Base-by-base conservation (phyloP, 2,329 filamentous ascomycete genomes). In the Samsoniella hepiali region DNA sequence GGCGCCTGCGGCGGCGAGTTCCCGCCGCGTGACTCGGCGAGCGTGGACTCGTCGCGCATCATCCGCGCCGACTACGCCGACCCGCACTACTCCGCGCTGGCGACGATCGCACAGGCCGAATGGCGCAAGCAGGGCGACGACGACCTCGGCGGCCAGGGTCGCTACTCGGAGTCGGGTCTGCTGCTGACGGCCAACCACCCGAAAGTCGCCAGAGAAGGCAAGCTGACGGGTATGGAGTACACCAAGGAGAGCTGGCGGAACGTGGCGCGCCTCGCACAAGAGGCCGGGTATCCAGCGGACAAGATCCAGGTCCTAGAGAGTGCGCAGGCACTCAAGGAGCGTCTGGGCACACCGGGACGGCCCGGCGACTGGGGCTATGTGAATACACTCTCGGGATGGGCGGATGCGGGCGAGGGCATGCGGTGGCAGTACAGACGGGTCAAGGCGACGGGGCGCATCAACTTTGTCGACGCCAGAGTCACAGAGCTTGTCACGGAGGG, bases 1-100 rank as follows among this genome's bases (percentile, higher is more conserved):
- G 74, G 78, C 36, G 38, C 36, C 38, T 50, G 50, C 42, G 72
- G 73, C 2, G 75, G 76, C 32, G 82, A 88, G 44, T 88, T 88
- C 70, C 86, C 86, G 2, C 79, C 84, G 7, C 76, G 79, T 50
- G 85, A 89, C 69, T 81, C 81, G 63, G 82, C 85, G 58, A 86
- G 83, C 67, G 81, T 88, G 70, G 87, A 89, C 75, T 81, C 80
- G 4, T 88, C 85, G 15, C 83, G 87, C 67, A 87, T 89, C 68
- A 81, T 89, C 67, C 82, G 87, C 63, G 78, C 85, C 58, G 94
- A 98, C 80, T 98, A 98, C 72, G 88, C 91, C 5, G 88, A 94
- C 71, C 78, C 85, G 0, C 84, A 88, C 29, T 98, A 98, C 76
- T 85, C 91, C 6, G 78, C 81, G 17, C 85, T 98, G 53, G 92